Conservation (phyloP, 345 rosid species). For the Reutealis trisperma region DNA sequence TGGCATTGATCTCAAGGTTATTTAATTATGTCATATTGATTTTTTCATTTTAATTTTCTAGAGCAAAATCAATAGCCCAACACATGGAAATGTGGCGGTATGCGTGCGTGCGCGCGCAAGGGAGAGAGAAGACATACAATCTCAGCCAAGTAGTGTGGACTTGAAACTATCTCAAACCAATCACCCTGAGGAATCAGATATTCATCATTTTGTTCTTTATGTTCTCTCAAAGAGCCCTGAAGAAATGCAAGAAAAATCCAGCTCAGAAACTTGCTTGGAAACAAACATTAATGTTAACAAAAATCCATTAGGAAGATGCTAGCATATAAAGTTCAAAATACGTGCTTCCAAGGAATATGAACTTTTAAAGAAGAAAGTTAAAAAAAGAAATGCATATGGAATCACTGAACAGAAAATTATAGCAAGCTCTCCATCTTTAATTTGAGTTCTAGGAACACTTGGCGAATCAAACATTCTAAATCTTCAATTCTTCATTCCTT, state of each 20-base stretch:
- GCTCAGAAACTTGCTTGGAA: neutral
- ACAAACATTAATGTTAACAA: neutral
- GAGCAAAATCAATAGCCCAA: neutral
- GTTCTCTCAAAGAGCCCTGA: conserved; percentile 58
- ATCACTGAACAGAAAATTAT: too few species aligned
- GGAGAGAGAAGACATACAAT: conserved; percentile 43
- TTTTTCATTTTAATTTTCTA: neutral
- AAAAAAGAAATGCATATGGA: too few species aligned
- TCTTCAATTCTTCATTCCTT: too few species aligned
- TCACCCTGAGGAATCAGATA: conserved; percentile 67
- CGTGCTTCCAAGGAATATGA: neutral
- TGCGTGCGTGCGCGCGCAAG: neutral
- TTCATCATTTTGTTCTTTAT: conserved; percentile 32
- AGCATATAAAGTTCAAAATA: neutral
- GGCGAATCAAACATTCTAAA: too few species aligned
- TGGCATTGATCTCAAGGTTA: neutral
- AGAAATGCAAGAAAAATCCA: neutral
- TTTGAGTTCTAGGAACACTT: neutral
- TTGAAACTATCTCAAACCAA: conserved; percentile 82
- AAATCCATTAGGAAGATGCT: neutral
- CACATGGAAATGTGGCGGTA: neutral
- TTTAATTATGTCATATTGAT: neutral
- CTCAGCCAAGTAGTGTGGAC: conserved; percentile 80
- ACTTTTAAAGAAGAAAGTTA: neutral
- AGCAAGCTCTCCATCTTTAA: too few species aligned